Evolutionary conservation across 148 eudicot genomes (phyloP).

Genomic region (Polygonum aviculare): DNA sequence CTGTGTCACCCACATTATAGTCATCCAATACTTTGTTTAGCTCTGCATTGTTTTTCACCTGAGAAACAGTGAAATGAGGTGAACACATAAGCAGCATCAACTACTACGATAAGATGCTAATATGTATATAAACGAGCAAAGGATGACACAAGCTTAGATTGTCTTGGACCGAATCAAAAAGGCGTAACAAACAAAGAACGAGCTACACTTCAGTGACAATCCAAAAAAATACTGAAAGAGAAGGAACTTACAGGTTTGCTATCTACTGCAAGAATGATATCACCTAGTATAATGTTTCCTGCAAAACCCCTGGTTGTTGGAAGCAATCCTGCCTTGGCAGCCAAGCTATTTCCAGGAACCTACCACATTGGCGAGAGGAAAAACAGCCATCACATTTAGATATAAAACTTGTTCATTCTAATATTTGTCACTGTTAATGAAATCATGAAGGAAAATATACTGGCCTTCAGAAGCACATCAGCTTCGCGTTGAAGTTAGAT

Average conservation of each 20-base stretch:
- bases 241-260: constrained; percentile 59
- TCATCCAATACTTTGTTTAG: constrained; percentile 65
- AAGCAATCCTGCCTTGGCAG: constrained; percentile 86
- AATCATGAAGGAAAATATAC: background rate
- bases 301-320: constrained; percentile 94
- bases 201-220: background rate
- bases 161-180: background rate
- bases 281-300: constrained; percentile 89
- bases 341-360: constrained; percentile 84
- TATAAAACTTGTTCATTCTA: background rate
- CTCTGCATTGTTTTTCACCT: constrained; percentile 84
- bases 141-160: too few species aligned
- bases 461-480: background rate
- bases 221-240: background rate
- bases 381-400: background rate
- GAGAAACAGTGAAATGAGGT: constrained; percentile 1
- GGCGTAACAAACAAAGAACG: background rate
- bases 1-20: constrained; percentile 65
- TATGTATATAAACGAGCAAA: too few species aligned
- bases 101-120: background rate
- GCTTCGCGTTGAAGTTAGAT: background rate
- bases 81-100: background rate
- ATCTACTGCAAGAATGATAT: constrained; percentile 72
- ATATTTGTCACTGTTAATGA: background rate
- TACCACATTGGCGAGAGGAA: constrained; percentile 15